These are phyloP conservation scores for Hypoxylon sp. DNA, from an alignment of 2,329 filamentous ascomycete genomes.

Conservation along the genomic window DNA sequence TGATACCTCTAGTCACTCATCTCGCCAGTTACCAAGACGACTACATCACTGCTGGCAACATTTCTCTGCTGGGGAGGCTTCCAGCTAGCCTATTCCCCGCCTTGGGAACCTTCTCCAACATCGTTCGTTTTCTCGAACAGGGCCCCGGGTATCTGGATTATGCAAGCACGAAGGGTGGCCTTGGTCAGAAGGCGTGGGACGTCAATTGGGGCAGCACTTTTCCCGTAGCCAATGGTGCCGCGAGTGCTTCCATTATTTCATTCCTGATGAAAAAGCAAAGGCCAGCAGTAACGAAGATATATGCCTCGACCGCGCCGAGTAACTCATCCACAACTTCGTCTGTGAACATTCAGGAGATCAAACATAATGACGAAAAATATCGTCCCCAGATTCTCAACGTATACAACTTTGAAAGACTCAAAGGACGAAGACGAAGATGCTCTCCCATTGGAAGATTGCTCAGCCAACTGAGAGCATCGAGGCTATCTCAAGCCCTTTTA, in stretches of 20 bases:
- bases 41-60: background rate
- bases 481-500: background rate
- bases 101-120: background rate
- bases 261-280: background rate
- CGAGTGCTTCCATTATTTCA: conserved; percentile 26
- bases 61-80: background rate
- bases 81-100: background rate
- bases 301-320: background rate
- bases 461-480: background rate
- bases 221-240: conserved; percentile 42
- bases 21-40: background rate
- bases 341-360: background rate
- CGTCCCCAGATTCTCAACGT: background rate
- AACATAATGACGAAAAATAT: background rate
- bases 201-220: conserved; percentile 44
- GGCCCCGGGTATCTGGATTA: background rate
- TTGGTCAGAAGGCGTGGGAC: conserved; percentile 34
- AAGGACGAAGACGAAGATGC: background rate
- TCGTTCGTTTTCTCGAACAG: background rate
- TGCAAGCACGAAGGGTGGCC: background rate
- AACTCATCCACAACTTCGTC: background rate
- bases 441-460: background rate
- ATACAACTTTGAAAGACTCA: background rate
- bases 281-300: background rate
- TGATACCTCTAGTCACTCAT: background rate